These are phyloP conservation scores for Anastatica hierochuntica DNA, from an alignment of 345 rosid genomes.

Conservation along the genomic window DNA sequence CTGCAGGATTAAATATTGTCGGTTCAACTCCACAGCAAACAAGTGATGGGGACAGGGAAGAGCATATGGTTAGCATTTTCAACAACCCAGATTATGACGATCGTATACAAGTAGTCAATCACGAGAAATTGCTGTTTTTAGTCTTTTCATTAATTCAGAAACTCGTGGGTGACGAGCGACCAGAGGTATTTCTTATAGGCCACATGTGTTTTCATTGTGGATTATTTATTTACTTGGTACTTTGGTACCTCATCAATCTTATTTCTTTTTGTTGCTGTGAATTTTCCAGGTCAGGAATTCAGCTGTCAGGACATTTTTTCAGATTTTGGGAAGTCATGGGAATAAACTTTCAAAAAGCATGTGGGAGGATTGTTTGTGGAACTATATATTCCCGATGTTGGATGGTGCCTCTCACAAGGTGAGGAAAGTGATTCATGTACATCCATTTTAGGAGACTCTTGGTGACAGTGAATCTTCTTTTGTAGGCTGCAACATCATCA, in stretches of 20 bases:
- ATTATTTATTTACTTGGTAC: not conserved
- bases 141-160: slow-evolving; percentile 86
- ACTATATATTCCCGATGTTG: slow-evolving; percentile 84
- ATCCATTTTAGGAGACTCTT: slow-evolving; percentile 6
- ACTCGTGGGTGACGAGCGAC: slow-evolving; percentile 93
- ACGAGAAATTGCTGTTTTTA: slow-evolving; percentile 64
- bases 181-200: slow-evolving; percentile 56
- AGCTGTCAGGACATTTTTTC: slow-evolving; percentile 89
- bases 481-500: slow-evolving; percentile 94
- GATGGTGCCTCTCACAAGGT: slow-evolving; percentile 94
- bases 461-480: slow-evolving; percentile 19
- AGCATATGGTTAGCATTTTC: slow-evolving; percentile 21
- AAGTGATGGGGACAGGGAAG: slow-evolving; percentile 39
- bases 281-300: slow-evolving; percentile 84
- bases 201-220: slow-evolving; percentile 9
- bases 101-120: slow-evolving; percentile 29
- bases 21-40: slow-evolving; percentile 28
- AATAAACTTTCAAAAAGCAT: slow-evolving; percentile 80
- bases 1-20: slow-evolving; percentile 28
- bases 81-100: slow-evolving; percentile 28
- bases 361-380: slow-evolving; percentile 99
- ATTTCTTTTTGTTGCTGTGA: not conserved
- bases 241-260: not conserved
- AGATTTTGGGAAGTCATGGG: slow-evolving; percentile 85
- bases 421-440: slow-evolving; percentile 16